These are phyloP conservation scores for Russula virescens DNA, from an alignment of 768 basidiomycete species.

Conservation along the genomic window DNA sequence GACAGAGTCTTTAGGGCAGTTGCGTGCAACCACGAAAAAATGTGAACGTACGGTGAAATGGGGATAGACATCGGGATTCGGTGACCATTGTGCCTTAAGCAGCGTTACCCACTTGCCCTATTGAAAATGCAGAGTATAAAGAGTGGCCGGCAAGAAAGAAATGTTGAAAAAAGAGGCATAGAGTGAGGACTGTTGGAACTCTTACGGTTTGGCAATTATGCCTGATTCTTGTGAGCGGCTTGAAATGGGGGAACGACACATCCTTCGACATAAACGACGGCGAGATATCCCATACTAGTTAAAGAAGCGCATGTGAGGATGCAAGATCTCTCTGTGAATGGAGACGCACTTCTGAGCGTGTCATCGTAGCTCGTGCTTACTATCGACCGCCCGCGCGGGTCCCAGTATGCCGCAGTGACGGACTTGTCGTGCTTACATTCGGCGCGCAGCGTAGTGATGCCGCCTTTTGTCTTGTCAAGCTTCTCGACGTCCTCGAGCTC, in stretches of 20 bases:
- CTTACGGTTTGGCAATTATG: slow-evolving; percentile 82
- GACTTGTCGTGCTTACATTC: slow-evolving; percentile 70
- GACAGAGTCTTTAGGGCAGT: neutral
- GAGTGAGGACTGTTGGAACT: neutral
- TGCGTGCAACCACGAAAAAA: neutral
- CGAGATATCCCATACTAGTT: slow-evolving; percentile 70
- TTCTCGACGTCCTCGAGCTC: slow-evolving; percentile 42
- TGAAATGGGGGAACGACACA: slow-evolving; percentile 51
- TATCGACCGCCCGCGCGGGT: slow-evolving; percentile 69
- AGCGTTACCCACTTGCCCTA: slow-evolving; percentile 82
- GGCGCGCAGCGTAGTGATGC: slow-evolving; percentile 51
- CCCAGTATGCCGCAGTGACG: slow-evolving; percentile 83
- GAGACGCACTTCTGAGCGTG: slow-evolving; percentile 62
- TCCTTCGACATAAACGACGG: slow-evolving; percentile 43
- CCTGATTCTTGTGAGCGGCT: slow-evolving; percentile 54
- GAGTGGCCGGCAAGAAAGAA: too few relatives aligned
- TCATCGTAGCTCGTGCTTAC: slow-evolving; percentile 87
- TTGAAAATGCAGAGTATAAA: neutral
- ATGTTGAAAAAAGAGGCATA: too few relatives aligned
- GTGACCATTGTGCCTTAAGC: slow-evolving; percentile 70
- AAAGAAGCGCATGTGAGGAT: neutral
- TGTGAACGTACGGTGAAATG: slow-evolving; percentile 63
- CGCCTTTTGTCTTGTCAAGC: slow-evolving; percentile 46
- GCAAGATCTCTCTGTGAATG: slow-evolving; percentile 29
- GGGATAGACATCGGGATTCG: slow-evolving; percentile 73